Evolutionary conservation across 2,329 filamentous ascomycete genomes (phyloP).

Genomic region (Mycosphaerella sp.): DNA sequence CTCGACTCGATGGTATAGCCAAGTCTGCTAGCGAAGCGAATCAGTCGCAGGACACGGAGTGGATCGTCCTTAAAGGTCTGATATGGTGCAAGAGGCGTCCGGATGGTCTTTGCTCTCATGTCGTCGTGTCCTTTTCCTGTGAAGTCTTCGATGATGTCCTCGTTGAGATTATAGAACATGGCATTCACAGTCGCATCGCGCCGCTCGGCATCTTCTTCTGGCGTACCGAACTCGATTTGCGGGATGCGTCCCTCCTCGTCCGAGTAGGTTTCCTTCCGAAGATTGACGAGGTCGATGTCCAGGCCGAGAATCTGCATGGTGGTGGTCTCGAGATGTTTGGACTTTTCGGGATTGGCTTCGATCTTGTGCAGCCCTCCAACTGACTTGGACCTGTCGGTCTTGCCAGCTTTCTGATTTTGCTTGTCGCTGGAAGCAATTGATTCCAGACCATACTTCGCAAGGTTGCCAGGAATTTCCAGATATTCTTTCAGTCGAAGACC

Average conservation of each 20-base stretch:
- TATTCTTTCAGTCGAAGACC: conserved; percentile 63
- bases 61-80: conserved; percentile 96
- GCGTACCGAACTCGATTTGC: conserved; percentile 86
- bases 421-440: conserved; percentile 34
- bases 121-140: conserved; percentile 68
- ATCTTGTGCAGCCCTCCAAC: conserved; percentile 80
- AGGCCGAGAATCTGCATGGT: conserved; percentile 78
- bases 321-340: conserved; percentile 89
- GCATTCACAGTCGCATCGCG: conserved; percentile 93
- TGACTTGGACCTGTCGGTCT: conserved; percentile 47
- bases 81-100: conserved; percentile 78
- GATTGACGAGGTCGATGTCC: conserved; percentile 90
- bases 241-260: conserved; percentile 79
- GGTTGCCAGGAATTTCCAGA: conserved; percentile 54
- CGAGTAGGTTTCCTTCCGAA: conserved; percentile 84
- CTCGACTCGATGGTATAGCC: conserved; percentile 68
- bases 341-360: conserved; percentile 87
- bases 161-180: conserved; percentile 89
- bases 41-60: conserved; percentile 73
- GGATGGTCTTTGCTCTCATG: conserved; percentile 64
- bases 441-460: conserved; percentile 53
- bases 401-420: conserved; percentile 36
- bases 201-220: conserved; percentile 79
- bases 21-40: conserved; percentile 83
- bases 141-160: conserved; percentile 73